Base-by-base conservation (phyloP, 805 yeast genomes). In the Ogataea wickerhamii region DNA sequence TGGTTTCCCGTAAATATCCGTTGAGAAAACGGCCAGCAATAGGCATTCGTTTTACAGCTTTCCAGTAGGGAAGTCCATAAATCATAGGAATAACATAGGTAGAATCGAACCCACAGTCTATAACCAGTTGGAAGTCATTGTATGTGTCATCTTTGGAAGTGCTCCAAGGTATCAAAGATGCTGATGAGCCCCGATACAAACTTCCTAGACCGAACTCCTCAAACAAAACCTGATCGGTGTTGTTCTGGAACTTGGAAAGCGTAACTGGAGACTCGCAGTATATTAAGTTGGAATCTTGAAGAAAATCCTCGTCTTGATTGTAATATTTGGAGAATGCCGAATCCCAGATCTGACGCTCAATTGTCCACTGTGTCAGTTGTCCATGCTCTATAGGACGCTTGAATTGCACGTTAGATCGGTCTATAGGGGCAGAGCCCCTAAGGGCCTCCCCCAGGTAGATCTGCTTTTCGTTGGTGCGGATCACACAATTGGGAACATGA, bases 321-420 rank as follows among this genome's bases (percentile, higher is more conserved):
- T 48, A 33, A 23, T 50, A 70, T 32, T 68, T 73, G 14, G 46
- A 33, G 56, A 87, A 70, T 5, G 82, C 72, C 47, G 82, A 78
- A 58, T 93, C 98, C 98, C 98, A 93, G 2, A 93, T 73, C 17
- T 82, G 81, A 52, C 82, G 83, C 56, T 93, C 88, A 2, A 85
- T 65, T 46, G 87, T 95, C 98, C 98, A 93, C 26, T 91, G 86
- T 0, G 81, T 78, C 36, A 93, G 65, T 49, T 89, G 94, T 3
- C 97, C 97, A 49, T 82, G 80, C 46, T 88, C 96, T 40, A 78
- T 78, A 0, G 99, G 97, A 38, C 98, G 68, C 43, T 82, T 74
- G 60, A 82, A 76, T 16, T 73, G 71, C 5, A 89, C 70, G 1
- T 88, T 86, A 0, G 94, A 78, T 25, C 78, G 79, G 54, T 88